phyloP scores from a whole-genome alignment of 2,329 filamentous ascomycete genomes.

The Decorospora gaudefroyi region DNA sequence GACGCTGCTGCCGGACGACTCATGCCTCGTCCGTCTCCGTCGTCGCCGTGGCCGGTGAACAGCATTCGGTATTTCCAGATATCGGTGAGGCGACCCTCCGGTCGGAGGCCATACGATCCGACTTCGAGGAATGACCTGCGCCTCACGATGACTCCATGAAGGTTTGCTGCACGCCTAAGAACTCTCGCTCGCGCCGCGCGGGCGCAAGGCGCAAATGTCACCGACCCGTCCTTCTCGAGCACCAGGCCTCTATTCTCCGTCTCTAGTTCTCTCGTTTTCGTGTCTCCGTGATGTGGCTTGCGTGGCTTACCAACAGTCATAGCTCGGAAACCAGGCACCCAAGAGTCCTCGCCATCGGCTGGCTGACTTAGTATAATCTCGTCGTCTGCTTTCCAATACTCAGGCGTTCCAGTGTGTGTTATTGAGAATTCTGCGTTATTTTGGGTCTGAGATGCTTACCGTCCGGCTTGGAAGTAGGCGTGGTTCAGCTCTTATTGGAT shows the following conservation, averaged over 20 bases:
- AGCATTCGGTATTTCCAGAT: conserved; percentile 14
- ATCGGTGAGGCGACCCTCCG: conserved; percentile 12
- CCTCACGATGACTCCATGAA: conserved; percentile 6
- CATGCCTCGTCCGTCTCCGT: conserved; percentile 15
- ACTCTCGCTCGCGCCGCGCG: conserved; percentile 3
- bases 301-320: conserved; percentile 5
- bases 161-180: conserved; percentile 9
- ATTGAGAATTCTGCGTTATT: background rate
- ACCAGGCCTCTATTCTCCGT: no score
- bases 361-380: background rate
- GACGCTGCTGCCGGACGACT: conserved; percentile 11
- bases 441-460: background rate
- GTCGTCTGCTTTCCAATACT: conserved; percentile 2
- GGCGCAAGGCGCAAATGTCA: conserved; percentile 8
- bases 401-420: background rate
- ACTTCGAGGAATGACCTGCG: background rate
- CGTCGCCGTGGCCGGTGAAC: conserved; percentile 15
- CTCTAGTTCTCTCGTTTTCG: conserved; percentile 3
- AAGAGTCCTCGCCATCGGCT: conserved; percentile 7
- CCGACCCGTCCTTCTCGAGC: no score
- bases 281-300: conserved; percentile 1
- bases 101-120: conserved; percentile 2
- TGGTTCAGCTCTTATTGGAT: no score
- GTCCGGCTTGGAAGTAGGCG: no score
- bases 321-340: conserved; percentile 15